Evolutionary conservation across 352 stramenopile species (phyloP).

Genomic region (Pythium sukuiense): DNA sequence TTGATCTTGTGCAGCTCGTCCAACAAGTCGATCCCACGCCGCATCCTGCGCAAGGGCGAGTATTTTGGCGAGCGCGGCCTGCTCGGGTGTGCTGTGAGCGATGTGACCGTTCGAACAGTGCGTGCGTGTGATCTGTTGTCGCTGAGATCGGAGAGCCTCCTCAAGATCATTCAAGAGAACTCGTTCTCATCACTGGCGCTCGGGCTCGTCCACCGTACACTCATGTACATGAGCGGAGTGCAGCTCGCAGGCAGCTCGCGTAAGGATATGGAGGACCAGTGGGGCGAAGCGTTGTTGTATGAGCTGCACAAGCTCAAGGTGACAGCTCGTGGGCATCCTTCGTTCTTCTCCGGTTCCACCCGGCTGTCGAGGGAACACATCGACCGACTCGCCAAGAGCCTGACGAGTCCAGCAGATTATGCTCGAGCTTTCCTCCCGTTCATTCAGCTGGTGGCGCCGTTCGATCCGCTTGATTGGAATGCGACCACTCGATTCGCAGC

Average conservation of each 20-base stretch:
- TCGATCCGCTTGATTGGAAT: conserved; percentile 29
- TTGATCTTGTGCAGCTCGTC: conserved; percentile 14
- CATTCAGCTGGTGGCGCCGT: conserved; percentile 18
- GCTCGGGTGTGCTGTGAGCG: conserved; percentile 20
- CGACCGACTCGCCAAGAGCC: conserved; percentile 8
- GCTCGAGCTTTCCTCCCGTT: conserved; percentile 21
- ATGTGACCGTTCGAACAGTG: conserved; percentile 18
- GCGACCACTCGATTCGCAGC: background rate
- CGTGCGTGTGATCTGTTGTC: conserved; percentile 28
- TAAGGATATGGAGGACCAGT: conserved; percentile 25
- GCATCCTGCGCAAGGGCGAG: conserved; percentile 23
- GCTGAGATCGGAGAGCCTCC: conserved; percentile 22
- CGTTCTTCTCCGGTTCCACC: background rate
- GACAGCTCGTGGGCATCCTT: background rate
- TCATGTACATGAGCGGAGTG: background rate
- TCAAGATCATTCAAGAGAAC: conserved; percentile 19
- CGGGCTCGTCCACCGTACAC: conserved; percentile 11
- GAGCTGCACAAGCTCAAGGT: conserved; percentile 9
- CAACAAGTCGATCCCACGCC: conserved; percentile 3
- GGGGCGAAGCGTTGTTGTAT: conserved; percentile 16
- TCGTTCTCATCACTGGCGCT: conserved; percentile 16
- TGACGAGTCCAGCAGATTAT: conserved; percentile 11
- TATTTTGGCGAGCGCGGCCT: conserved; percentile 31
- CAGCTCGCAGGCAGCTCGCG: conserved; percentile 4
- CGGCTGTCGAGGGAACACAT: conserved; percentile 15